Evolutionary conservation across 805 yeast genomes (phyloP), one percentile per base, ranked within the genome.

Genomic region (Tetrapisispora pingtungensis): DNA sequence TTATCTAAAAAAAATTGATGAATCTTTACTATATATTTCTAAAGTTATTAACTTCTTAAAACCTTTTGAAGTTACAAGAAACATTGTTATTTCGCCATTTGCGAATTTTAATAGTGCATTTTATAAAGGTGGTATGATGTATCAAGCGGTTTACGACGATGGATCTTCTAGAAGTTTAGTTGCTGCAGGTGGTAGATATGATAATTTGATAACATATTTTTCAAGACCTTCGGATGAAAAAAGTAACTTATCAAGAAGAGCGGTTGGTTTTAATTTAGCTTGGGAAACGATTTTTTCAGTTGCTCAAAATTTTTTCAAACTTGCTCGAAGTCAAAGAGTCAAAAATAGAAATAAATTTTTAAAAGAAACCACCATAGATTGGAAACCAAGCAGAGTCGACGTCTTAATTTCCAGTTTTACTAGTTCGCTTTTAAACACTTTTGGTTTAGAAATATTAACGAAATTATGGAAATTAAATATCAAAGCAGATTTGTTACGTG

Each of bases 151-250:
- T 1, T 75, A 78, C 50, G 83, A 85, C 44, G 81, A 78, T 71
- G 53, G 72, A 54, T 49, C 71, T 57, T 49, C 59, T 59, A 54
- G 67, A 68, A 67, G 59, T 34, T 49, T 81, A 28, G 68, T 93
- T 34, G 93, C 93, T 14, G 90, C 93, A 0, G 99, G 99, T 37
- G 99, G 99, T 2, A 70, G 99, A 44, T 93, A 88, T 58, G 97
- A 90, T 55, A 68, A 71, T 18, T 69, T 93, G 50, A 75, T 88
- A 13, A 68, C 77, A 3, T 71, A 80, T 15, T 72, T 87, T 47
- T 75, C 90, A 0, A 78, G 84, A 51, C 73, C 78, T 1, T 65
- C 75, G 46, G 58, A 69, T 18, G 62, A 58, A 3, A 58, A 58
- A 40, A 53, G 46, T 33, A 42, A 56, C 1, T 49, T 73, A 41